Evolutionary conservation across 331 rosid species (phyloP).

Genomic region (Stylosanthes scabra): DNA sequence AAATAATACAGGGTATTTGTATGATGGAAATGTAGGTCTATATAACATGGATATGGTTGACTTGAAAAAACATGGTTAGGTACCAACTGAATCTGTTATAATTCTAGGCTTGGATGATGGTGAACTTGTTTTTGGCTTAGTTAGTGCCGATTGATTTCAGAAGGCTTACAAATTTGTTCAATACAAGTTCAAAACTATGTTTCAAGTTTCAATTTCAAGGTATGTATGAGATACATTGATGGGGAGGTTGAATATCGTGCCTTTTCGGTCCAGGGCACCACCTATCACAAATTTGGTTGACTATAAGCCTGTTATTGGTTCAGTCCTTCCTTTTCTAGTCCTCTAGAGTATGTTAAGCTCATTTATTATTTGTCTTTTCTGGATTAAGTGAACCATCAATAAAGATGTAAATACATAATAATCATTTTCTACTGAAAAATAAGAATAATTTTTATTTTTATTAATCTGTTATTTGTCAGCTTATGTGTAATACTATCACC

Average conservation of each 20-base stretch:
- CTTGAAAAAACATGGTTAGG: not conserved
- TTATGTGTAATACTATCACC: not conserved
- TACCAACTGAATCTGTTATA: not conserved
- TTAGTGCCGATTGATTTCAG: not conserved
- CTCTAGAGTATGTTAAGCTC: not conserved
- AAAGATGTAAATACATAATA: not conserved
- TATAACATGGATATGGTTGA: not conserved
- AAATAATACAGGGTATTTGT: not conserved
- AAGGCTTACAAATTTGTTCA: not conserved
- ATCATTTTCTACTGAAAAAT: not conserved
- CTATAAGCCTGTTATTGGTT: not conserved
- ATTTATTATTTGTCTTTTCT: not conserved
- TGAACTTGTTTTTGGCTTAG: not conserved
- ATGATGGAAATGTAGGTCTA: slow-evolving; percentile 14
- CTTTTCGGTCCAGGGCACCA: not conserved
- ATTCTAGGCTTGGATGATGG: not conserved
- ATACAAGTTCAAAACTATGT: not conserved
- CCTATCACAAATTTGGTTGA: not conserved
- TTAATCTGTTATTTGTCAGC: not conserved
- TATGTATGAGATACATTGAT: not conserved
- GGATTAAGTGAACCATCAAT: slow-evolving; percentile 15
- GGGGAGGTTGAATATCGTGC: not conserved
- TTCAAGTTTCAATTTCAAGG: no score
- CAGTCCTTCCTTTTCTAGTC: not conserved
- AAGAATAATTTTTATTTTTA: not conserved